phyloP scores from a whole-genome alignment of 805 yeast species.

The Crinitomyces ghanaensis region DNA sequence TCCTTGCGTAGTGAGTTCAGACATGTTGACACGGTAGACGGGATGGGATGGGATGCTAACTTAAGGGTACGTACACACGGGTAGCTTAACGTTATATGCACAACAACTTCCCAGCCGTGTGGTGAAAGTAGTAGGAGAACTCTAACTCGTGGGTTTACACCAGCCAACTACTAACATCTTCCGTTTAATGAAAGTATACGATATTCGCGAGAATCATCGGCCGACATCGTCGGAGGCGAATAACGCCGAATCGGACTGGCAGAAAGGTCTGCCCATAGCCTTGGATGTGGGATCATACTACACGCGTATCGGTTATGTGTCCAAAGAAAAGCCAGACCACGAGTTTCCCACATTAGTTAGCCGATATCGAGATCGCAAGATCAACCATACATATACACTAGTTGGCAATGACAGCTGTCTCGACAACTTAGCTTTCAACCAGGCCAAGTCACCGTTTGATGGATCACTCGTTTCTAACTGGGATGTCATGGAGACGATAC shows the following conservation, averaged over 20 bases:
- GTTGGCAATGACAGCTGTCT: conserved; percentile 74
- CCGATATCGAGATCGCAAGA: conserved; percentile 66
- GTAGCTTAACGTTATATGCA: too few species aligned
- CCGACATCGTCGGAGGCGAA: neutral
- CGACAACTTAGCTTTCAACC: conserved; percentile 58
- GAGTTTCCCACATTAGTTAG: conserved; percentile 61
- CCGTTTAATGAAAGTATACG: too few species aligned
- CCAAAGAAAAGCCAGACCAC: conserved; percentile 34
- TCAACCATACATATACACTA: conserved; percentile 42
- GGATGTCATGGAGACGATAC: conserved; percentile 74
- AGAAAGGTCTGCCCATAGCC: conserved; percentile 61
- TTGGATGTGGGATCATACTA: conserved; percentile 69
- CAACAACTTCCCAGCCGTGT: too few species aligned
- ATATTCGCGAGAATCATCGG: too few species aligned
- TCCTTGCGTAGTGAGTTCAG: conserved; percentile 29
- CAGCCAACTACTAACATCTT: too few species aligned
- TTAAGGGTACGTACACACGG: too few species aligned
- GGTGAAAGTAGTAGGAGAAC: too few species aligned
- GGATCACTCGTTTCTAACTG: conserved; percentile 82
- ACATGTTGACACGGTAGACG: neutral
- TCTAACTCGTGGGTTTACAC: too few species aligned
- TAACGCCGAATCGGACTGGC: conserved; percentile 33
- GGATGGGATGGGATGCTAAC: too few species aligned
- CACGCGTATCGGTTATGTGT: conserved; percentile 30
- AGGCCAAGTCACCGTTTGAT: conserved; percentile 73